These are phyloP conservation scores for Alternaria incomplexa DNA, from an alignment of 2,329 filamentous ascomycete genomes.

Conservation along the genomic window DNA sequence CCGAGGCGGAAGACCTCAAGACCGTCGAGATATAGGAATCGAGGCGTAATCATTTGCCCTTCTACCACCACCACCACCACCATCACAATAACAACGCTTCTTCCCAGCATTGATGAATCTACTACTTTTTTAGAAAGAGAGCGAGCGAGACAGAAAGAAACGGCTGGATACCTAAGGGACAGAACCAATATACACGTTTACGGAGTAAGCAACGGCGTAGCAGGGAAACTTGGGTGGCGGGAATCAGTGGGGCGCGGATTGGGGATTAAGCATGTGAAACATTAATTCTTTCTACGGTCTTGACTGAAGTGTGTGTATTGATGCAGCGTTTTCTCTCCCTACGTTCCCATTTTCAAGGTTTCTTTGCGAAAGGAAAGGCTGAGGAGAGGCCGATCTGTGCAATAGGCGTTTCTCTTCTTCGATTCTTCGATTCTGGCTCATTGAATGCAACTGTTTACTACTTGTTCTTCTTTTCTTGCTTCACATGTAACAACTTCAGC, in stretches of 20 bases:
- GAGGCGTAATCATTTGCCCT: slow-evolving; percentile 5
- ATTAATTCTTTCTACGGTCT: slow-evolving; percentile 15
- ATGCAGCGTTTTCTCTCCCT: slow-evolving; percentile 9
- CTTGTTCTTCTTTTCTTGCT: neutral
- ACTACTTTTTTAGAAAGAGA: slow-evolving; percentile 16
- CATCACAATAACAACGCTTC: slow-evolving; percentile 3
- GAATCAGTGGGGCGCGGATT: neutral
- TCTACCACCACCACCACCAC: neutral
- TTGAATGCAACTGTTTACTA: slow-evolving; percentile 2
- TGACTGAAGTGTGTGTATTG: slow-evolving; percentile 15
- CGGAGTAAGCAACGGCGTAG: slow-evolving; percentile 29
- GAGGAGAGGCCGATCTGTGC: neutral
- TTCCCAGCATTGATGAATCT: slow-evolving; percentile 20
- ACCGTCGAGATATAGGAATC: slow-evolving; percentile 54
- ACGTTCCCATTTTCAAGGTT: neutral
- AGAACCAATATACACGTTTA: slow-evolving; percentile 18
- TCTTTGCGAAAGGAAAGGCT: too few species aligned
- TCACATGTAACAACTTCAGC: neutral
- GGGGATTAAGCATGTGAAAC: neutral
- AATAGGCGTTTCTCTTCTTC: neutral
- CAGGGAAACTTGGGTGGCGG: neutral
- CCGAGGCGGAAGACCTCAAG: slow-evolving; percentile 52
- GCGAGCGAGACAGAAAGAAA: slow-evolving; percentile 7
- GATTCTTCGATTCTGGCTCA: neutral
- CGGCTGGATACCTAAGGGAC: slow-evolving; percentile 36